Evolutionary conservation across 176 grass and related monocot genomes (phyloP), one percentile per base, ranked within the genome.

Genomic region (Rhynchospora breviuscula): DNA sequence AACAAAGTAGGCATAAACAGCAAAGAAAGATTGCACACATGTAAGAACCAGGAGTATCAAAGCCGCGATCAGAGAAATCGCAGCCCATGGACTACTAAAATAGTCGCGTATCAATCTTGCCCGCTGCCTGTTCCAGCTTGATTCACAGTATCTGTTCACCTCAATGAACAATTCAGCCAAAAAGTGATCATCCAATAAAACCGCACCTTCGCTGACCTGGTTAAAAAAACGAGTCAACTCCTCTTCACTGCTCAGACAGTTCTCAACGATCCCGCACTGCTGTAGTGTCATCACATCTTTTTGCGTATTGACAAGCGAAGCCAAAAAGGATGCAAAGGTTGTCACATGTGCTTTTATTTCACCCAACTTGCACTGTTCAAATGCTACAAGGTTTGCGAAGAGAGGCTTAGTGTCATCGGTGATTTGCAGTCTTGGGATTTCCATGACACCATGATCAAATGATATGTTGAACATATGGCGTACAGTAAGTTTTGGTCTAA

Each of bases 41-140:
- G 79, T 87, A 65, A 87, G 85, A 57, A 87, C 8, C 3, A 82
- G 53, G 45, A 82, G 31, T 12, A 82, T 0, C 43, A 63, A 8
- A 10, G 49, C 85, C 29, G 79, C 79, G 0, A 83, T 2, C 0
- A 87, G 17, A 7, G 79, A 87, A 63, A 76, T 60, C 2, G 25
- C 25, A 9, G 64, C 15, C 85, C 79, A 87, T 2, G 79, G 64
- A 52, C 69, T 82, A 54, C 79, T 57, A n/a, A 87, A 82, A 22
- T 87, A 82, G 18, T 82, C 79, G 26, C 43, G 78, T 12, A 73
- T 11, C 31, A 87, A 23, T 47, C n/a, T 65, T 11, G 85, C 85
- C 52, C 66, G 51, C 52, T 77, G 56, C 44, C 59, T 64, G 67
- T 72, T 65, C 79, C 79, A 82, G 7, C 2, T 59, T 10, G 85